phyloP scores from a whole-genome alignment of 805 yeast species.

The Starmera dryadoides region DNA sequence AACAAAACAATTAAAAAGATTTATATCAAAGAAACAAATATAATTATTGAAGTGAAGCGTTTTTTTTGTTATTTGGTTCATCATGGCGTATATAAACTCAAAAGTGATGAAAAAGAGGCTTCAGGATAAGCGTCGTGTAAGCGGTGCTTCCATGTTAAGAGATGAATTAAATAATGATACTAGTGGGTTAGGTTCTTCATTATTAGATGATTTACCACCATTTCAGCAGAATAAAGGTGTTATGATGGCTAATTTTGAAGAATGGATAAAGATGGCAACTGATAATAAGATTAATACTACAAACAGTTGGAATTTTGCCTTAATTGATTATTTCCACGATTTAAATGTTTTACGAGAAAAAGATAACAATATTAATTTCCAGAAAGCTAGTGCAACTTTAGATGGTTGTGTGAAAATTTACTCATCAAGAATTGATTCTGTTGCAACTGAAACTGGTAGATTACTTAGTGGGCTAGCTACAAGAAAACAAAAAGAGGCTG shows the following conservation, averaged over 20 bases:
- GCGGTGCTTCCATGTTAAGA: slow-evolving; percentile 25
- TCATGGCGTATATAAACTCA: slow-evolving; percentile 21
- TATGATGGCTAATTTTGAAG: slow-evolving; percentile 54
- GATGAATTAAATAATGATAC: slow-evolving; percentile 19
- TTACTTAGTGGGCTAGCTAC: slow-evolving; percentile 69
- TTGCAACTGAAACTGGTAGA: slow-evolving; percentile 84
- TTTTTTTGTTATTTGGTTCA: not conserved
- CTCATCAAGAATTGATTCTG: slow-evolving; percentile 85
- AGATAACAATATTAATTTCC: slow-evolving; percentile 75
- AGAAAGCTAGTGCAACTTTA: slow-evolving; percentile 81
- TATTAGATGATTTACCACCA: slow-evolving; percentile 16
- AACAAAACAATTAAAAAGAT: not conserved
- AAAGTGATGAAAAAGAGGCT: slow-evolving; percentile 20
- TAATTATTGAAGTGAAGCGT: not conserved
- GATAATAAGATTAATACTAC: slow-evolving; percentile 78
- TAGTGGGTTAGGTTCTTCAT: slow-evolving; percentile 6
- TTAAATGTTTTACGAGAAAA: slow-evolving; percentile 68
- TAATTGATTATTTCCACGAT: slow-evolving; percentile 89
- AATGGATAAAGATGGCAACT: slow-evolving; percentile 78
- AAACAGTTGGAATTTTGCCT: slow-evolving; percentile 86
- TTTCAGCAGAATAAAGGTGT: slow-evolving; percentile 26
- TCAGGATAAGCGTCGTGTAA: slow-evolving; percentile 21
- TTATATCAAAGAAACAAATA: not conserved
- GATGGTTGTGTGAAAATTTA: slow-evolving; percentile 95
- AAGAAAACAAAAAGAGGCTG: slow-evolving; percentile 20